Evolutionary conservation across 805 yeast genomes (phyloP), one percentile per base, ranked within the genome.

Genomic region (Candida boidinii): DNA sequence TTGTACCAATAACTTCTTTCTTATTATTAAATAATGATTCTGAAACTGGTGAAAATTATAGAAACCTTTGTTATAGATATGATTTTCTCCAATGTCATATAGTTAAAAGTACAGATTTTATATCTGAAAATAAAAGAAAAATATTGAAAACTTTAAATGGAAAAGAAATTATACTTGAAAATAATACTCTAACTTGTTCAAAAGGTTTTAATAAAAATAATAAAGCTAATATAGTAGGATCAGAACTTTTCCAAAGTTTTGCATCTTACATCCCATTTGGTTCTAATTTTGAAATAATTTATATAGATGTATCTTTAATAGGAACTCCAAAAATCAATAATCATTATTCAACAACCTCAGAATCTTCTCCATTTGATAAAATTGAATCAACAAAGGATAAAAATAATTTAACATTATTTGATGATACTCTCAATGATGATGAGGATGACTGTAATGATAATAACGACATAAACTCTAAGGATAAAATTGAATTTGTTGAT

Each of bases 81-180:
- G 82, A 76, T 17, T 81, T 80, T 49, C 58, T 80, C 7, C 66
- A 66, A 29, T 70, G 82, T 2, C 90, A 82, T 49, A 68, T 82
- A 17, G 53, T 80, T 14, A 51, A 63, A 29, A 56, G 66, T 30
- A 45, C 46, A 17, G 44, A 44, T 38, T 46, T 38, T 17, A 49
- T 58, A 50, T 24, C 48, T 46, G 8, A 41, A 37, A 26, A 47
- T 51, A 23, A 53, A 54, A 11, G 34, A 46, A 38, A 32, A 29
- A 58, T 60, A n/a, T 54, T 69, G 13, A 58, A 56, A 35, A 75
- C 87, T 0, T 42, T 77, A 25, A 76, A 67, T 47, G 73, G 74
- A 15, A 69, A 67, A 42, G 76, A 73, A 33, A 53, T 81, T 0
- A 51, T 69, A 2, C 55, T 82, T 19, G 72, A 71, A 44, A 76